Base-by-base conservation (phyloP, 805 yeast species). In the Candida corydali region DNA sequence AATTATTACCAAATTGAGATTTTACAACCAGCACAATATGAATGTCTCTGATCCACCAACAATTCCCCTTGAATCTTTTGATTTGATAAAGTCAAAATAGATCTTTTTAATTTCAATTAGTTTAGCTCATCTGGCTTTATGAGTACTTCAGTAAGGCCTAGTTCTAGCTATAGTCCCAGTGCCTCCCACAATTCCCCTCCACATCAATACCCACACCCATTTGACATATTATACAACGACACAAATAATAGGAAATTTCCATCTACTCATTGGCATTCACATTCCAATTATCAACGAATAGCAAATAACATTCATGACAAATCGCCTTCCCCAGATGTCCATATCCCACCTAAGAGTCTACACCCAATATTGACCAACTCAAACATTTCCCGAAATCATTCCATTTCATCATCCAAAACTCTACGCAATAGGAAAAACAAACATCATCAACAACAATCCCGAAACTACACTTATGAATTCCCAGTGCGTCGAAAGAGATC, bases 401-500 rank as follows among this genome's bases (percentile, higher is more conserved):
- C n/a, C 2, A 42, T 59, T 4, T 64, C 70, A 2, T 38, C 46
- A 7, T 30, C 45, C n/a, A 65, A 65, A 8, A 46, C 63, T 1
- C 27, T 65, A 2, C 44, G 65, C 26, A 53, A 60, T 39, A 44
- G 67, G 26, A 55, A 56, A 36, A 50, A 52, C 29, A 46, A 45
- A 15, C 43, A 70, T 27, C 59, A 53, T 43, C 40, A 57, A 57
- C 46, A 46, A 53, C 3, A 43, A 46, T 8, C 5, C 9, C 22
- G 34, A 32, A 10, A 23, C 3, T 5, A 36, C 11, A 28, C 23
- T 5, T 32, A 27, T 11, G 23, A 36, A 18, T 65, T 64, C 34
- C 70, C 69, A 5, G 65, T 65, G 4, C 55, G 49, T 31, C 45
- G 70, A 27, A 55, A 51, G 25, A 55, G 58, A 1, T 63, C 70